Base-by-base conservation (phyloP, 345 rosid genomes). In the Aquilaria yunnanensis region DNA sequence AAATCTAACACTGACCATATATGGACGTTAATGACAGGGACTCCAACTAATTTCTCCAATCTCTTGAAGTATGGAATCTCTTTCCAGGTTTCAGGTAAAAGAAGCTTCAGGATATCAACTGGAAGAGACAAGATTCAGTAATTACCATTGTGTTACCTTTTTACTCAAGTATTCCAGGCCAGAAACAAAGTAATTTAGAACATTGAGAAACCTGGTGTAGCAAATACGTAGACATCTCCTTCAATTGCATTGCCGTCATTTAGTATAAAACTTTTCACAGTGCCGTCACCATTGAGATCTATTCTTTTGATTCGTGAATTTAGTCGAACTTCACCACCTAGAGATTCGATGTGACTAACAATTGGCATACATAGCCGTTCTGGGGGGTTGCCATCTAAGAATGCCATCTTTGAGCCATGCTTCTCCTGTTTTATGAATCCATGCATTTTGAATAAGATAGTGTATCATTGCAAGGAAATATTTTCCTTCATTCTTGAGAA, bases 391-490 rank as follows among this genome's bases (percentile, higher is more conserved):
- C 96, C 97, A 83, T 93, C 97, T 74, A 93, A 83, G 72, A 93
- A 93, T 54, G 97, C 98, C 92, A 93, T 90, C 78, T 93, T 93
- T 13, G 97, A 93, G 60, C 98, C 98, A 77, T 93, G 85, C 67
- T 93, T 93, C 77, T 90, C 97, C 97, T 92, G 84, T 80, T 57
- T 63, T 45, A 9, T 12, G 67, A 37, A 16, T 55, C 47, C 46
- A 48, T 59, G 30, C 8, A 50, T 62, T 72, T 59, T 64, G 59
- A 47, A 45, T 62, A 29, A 64, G 56, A 59, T 33, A 67, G 4
- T 58, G 32, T 32, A 14, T 23, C 59, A 56, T 56, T 34, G 34
- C 32, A 57, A 12, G 13, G 41, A 59, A 30, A 1, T 32, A n/a
- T 16, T 14, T 49, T 14, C 13, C 60, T 13, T 56, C 9, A 45